Evolutionary conservation across 2,329 filamentous ascomycete genomes (phyloP), one percentile per base, ranked within the genome.

Genomic region (Biscogniauxia mediterranea): DNA sequence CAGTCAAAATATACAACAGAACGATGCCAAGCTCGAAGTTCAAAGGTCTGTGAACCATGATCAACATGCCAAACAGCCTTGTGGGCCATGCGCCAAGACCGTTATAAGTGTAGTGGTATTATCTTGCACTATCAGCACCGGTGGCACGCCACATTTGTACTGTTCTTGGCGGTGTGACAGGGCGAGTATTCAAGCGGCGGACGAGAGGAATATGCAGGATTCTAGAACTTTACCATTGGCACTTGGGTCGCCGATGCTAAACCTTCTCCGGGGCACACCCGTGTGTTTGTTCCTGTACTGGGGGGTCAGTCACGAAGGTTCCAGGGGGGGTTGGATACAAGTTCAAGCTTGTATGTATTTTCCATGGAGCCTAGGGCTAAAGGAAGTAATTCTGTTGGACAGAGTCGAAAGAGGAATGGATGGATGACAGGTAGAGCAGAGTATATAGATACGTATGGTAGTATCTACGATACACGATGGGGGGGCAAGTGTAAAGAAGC

Each of bases 191-290:
- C 26, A 56, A 25, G 46, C 54, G 20, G 42, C 21, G 58, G 21
- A 63, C 65, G 50, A 38, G 52, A 56, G 38, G 38, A n/a, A 46
- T n/a, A 46, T 54, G 42, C 17, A 60, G 54, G 52, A 61, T 57
- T 55, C 26, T 57, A 55, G 57, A 52, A 59, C 60, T 81, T 70
- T 76, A 87, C 85, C 85, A 71, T 81, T 86, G 42, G 74, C 68
- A 63, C 80, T 81, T n/a, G 84, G 81, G 68, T 88, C 85, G 63
- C 80, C 80, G 55, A 82, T 79, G 68, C 84, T 88, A 71, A 87
- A 88, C 67, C 85, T 82, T 64, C 85, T 80, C 52, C 85, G 82
- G 62, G 86, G 86, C 50, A 83, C 81, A 69, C 86, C 86, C 57
- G 86, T 87, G 71, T 87, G 84, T 71, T 85, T 81, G 76, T 89